Evolutionary conservation across 176 grass and related monocot genomes (phyloP).

Genomic region (Carex pumila): DNA sequence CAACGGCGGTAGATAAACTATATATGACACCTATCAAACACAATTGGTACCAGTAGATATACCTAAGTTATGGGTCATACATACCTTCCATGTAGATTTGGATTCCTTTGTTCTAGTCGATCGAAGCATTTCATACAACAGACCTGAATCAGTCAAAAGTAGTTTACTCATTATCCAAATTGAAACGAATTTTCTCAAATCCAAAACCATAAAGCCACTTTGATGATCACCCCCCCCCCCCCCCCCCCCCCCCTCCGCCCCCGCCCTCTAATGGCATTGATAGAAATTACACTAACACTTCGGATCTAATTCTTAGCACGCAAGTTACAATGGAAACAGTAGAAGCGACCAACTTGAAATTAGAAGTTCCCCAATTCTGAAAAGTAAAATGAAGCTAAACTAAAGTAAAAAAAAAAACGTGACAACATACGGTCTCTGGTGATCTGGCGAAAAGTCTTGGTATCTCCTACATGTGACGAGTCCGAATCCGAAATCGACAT

Average conservation of each 20-base stretch:
- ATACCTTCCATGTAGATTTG: slow-evolving; percentile 84
- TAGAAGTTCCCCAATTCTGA: neutral
- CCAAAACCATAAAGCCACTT: neutral
- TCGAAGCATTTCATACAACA: slow-evolving; percentile 66
- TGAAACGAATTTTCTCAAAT: neutral
- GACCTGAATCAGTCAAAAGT: slow-evolving; percentile 30
- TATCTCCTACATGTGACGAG: slow-evolving; percentile 60
- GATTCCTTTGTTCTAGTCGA: slow-evolving; percentile 46
- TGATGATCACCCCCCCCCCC: neutral
- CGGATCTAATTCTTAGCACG: neutral
- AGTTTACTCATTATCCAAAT: neutral
- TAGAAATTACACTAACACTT: neutral
- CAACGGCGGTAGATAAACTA: neutral
- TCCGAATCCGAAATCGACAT: slow-evolving; percentile 87
- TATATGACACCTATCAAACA: neutral
- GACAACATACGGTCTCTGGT: slow-evolving; percentile 58
- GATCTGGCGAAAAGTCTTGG: slow-evolving; percentile 69
- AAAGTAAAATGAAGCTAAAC: neutral
- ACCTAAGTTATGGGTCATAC: neutral
- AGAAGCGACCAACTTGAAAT: neutral
- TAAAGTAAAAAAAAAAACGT: neutral
- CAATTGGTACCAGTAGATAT: neutral
- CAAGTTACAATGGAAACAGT: neutral
- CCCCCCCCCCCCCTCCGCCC: too few relatives aligned
- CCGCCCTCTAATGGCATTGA: neutral